Conservation (phyloP, 768 basidiomycete genomes). For the Sarcodon aspratus region DNA sequence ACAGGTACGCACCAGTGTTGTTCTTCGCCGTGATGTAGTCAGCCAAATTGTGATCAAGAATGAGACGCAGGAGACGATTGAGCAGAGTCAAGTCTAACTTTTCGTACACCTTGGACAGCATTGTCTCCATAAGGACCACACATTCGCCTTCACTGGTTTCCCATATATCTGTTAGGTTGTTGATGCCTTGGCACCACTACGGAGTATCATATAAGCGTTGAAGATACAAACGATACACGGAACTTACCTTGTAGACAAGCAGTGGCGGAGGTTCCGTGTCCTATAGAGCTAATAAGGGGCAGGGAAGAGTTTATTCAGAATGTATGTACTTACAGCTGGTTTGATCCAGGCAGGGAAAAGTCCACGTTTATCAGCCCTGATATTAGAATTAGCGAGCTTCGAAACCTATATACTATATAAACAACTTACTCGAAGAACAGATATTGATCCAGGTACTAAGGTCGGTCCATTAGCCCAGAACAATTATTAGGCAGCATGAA, state of each 20-base stretch:
- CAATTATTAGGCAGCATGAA: not conserved
- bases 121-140: conserved; percentile 98
- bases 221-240: not conserved
- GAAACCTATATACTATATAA: not conserved
- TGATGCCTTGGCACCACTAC: conserved; percentile 99
- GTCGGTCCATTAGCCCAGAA: conserved; percentile 4
- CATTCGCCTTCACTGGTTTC: conserved; percentile 97
- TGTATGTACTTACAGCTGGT: conserved; percentile 40
- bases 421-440: conserved; percentile 77
- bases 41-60: conserved; percentile 96
- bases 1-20: conserved; percentile 52
- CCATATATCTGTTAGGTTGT: conserved; percentile 97
- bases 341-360: conserved; percentile 99
- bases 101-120: conserved; percentile 95
- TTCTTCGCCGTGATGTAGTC: conserved; percentile 99
- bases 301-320: conserved; percentile 6
- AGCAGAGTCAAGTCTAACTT: conserved; percentile 96
- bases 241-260: conserved; percentile 75
- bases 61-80: conserved; percentile 90
- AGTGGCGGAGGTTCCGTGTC: conserved; percentile 96
- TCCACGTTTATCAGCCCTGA: conserved; percentile 86
- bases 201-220: conserved; percentile 35
- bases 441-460: conserved; percentile 91
- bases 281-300: conserved; percentile 14
- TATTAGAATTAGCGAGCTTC: conserved; percentile 1